Conservation (phyloP, 257 asterid genomes). For the Solanum paucissectum region DNA sequence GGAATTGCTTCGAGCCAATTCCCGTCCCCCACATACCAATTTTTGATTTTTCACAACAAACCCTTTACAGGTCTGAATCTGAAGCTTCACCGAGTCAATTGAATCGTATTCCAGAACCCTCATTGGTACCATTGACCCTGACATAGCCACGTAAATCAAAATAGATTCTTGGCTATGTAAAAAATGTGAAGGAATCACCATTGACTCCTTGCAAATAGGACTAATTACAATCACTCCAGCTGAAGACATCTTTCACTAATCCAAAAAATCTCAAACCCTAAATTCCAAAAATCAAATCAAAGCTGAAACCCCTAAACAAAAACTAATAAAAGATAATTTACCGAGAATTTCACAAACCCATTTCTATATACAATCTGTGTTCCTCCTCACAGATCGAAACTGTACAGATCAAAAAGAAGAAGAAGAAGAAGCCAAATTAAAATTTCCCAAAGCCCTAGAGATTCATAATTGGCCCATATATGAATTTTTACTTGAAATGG, state of each 20-base stretch:
- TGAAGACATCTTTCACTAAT: conserved; percentile 45
- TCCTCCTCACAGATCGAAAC: conserved; percentile 4
- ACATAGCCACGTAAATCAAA: conserved; percentile 39
- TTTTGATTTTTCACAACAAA: conserved; percentile 60
- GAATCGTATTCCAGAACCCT: conserved; percentile 68
- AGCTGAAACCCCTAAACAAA: conserved; percentile 14
- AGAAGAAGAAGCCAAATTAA: background rate
- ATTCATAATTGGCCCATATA: conserved; percentile 29
- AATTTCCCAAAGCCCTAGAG: conserved; percentile 37
- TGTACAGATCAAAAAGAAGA: conserved; percentile 8
- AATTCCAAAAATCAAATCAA: conserved; percentile 8
- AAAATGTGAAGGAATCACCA: conserved; percentile 29
- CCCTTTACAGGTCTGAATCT: conserved; percentile 65
- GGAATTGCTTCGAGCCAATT: conserved; percentile 67
- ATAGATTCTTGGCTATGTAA: conserved; percentile 47
- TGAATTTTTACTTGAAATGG: background rate
- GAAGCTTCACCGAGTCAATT: conserved; percentile 61
- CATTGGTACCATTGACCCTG: conserved; percentile 71
- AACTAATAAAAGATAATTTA: background rate
- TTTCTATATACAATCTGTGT: conserved; percentile 9
- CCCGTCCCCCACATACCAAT: conserved; percentile 77
- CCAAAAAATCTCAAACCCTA: conserved; percentile 19
- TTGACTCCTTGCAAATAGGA: conserved; percentile 36
- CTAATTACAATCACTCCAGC: conserved; percentile 59
- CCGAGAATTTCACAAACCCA: conserved; percentile 8